Evolutionary conservation across 768 basidiomycete species (phyloP), one percentile per base, ranked within the genome.

Genomic region (Rhizopogon salebrosus): DNA sequence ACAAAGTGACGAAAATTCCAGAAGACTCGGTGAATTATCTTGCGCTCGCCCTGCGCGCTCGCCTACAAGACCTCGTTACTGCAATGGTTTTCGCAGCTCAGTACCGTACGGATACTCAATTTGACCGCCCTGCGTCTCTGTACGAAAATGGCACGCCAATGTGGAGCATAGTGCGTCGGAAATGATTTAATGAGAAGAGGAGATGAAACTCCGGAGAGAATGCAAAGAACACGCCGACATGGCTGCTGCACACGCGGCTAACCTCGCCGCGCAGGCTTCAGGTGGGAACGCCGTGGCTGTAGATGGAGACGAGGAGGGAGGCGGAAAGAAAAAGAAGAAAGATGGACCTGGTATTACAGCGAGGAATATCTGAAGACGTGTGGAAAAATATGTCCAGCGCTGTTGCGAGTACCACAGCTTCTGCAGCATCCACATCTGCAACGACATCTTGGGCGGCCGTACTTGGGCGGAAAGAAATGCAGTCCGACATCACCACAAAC

Each of bases 321-420:
- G 78, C 46, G 84, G 85, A 70, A 90, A 87, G 72, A 90, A 89
- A 67, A 78, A 78, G 70, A 80, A 90, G 66, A 85, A 87, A 64
- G 89, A 91, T 29, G 87, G 87, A 0, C 89, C 90, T 0, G 87
- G 89, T 10, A 86, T 91, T 10, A 89, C 88, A 0, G 89, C 91
- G 51, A 75, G 87, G 53, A 93, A 92, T 63, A 91, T 87, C 85
- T 5, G 92, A 93, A 68, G 92, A 94, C 60, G 87, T 92, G 60
- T 75, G 85, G 59, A 95, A 95, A 77, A 92, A 91, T 66, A 84
- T 94, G 84, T 88, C 87, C 31, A 92, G 95, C 66, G 87, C 87
- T 23, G 88, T 89, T 6, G 92, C 92, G 22, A 87, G 84, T 2
- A 66, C 69, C 4, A 68, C 67, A 27, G 66, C 67, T 6, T 64